phyloP scores from a whole-genome alignment of 768 basidiomycete species.

The Lepiota venenata region DNA sequence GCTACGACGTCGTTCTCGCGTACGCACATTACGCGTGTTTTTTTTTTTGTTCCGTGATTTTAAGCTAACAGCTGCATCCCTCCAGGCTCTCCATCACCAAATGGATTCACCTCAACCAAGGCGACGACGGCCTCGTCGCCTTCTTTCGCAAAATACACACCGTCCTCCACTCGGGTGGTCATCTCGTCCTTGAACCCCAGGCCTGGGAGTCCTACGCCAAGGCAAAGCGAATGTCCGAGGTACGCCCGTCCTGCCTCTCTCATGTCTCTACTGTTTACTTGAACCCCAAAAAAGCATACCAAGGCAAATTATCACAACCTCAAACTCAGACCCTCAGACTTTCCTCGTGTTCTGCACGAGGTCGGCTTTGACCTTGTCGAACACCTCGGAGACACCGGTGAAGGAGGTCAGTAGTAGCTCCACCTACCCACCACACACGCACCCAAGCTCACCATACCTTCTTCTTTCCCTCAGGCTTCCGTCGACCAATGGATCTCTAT shows the following conservation, averaged over 20 bases:
- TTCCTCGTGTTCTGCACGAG: constrained; percentile 46
- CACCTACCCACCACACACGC: not conserved
- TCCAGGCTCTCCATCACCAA: constrained; percentile 81
- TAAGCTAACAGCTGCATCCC: not conserved
- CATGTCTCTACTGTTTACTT: not conserved
- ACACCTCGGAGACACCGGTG: constrained; percentile 52
- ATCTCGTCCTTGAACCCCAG: constrained; percentile 80
- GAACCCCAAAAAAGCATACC: constrained; percentile 36
- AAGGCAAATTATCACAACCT: constrained; percentile 58
- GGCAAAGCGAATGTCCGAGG: constrained; percentile 65
- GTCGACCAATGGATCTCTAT: constrained; percentile 63
- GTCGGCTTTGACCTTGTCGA: constrained; percentile 59
- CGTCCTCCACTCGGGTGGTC: constrained; percentile 59
- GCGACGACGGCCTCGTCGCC: constrained; percentile 63
- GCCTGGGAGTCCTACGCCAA: constrained; percentile 83
- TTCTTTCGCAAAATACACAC: constrained; percentile 66
- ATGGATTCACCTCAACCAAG: constrained; percentile 87
- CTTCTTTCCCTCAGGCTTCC: constrained; percentile 45
- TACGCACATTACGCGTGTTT: constrained; percentile 31
- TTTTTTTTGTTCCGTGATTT: not conserved
- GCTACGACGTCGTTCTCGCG: constrained; percentile 82
- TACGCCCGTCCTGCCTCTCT: constrained; percentile 19
- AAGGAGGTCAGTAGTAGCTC: constrained; percentile 50
- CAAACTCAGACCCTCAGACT: constrained; percentile 60
- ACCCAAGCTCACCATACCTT: not conserved